Conservation (phyloP, 2,329 filamentous ascomycete genomes). For the Pezicula rhizophila region DNA sequence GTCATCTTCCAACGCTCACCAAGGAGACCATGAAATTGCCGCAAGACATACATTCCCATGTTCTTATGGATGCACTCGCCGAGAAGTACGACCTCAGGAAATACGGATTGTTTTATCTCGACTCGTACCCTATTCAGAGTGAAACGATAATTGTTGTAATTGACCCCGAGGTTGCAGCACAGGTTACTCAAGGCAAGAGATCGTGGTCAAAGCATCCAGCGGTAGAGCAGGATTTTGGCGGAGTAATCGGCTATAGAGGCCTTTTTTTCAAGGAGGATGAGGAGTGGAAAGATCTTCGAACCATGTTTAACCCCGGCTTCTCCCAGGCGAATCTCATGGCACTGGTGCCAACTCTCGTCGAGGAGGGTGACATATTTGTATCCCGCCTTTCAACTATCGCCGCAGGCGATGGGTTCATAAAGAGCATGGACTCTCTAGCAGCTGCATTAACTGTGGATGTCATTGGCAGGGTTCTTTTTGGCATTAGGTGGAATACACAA, state of each 20-base stretch:
- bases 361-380: slow-evolving; percentile 2
- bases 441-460: slow-evolving; percentile 5
- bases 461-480: slow-evolving; percentile 4
- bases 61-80: neutral
- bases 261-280: slow-evolving; percentile 3
- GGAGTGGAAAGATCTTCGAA: slow-evolving; percentile 7
- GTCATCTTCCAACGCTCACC: neutral
- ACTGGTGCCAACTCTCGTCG: slow-evolving; percentile 6
- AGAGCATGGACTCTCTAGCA: slow-evolving; percentile 1
- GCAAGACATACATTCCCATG: neutral
- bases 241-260: neutral
- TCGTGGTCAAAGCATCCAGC: slow-evolving; percentile 4
- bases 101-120: slow-evolving; percentile 10
- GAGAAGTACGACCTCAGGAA: slow-evolving; percentile 2
- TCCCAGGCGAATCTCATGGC: slow-evolving; percentile 4
- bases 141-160: slow-evolving; percentile 5
- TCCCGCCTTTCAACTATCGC: slow-evolving; percentile 1
- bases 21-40: slow-evolving; percentile 3
- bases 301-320: slow-evolving; percentile 4
- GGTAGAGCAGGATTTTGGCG: neutral
- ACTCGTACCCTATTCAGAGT: slow-evolving; percentile 8
- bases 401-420: slow-evolving; percentile 1
- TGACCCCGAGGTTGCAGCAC: slow-evolving; percentile 3
- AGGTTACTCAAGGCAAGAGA: slow-evolving; percentile 5
- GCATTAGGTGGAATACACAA: slow-evolving; percentile 5